A percentile compares a stretch with the other conserved stretches of the same genome.
phyloP scores from a whole-genome alignment of 202 grass and related monocot species.

The Elaeis oleifera region DNA sequence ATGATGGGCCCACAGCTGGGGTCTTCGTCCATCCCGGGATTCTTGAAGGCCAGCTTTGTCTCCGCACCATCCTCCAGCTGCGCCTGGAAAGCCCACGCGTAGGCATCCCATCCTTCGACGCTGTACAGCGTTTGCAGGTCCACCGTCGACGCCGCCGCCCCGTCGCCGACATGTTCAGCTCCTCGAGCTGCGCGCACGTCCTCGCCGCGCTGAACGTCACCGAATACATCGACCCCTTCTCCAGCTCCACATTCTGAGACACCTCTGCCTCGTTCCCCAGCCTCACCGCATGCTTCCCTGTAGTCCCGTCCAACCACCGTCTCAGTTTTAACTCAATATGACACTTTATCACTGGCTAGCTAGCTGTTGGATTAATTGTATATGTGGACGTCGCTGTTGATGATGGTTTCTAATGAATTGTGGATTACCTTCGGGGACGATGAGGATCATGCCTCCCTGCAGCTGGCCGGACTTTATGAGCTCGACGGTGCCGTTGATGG shows the following conservation, averaged over 20 bases:
- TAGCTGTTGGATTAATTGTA: too few relatives aligned
- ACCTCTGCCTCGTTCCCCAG: conserved; percentile 88
- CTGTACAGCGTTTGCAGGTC: conserved; percentile 95
- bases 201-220: conserved; percentile 91
- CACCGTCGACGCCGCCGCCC: conserved; percentile 47
- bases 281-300: conserved; percentile 72
- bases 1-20: conserved; percentile 93
- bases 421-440: conserved; percentile 78
- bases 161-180: conserved; percentile 64
- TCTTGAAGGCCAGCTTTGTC: conserved; percentile 61
- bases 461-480: conserved; percentile 76
- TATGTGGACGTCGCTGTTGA: background rate
- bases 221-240: conserved; percentile 72
- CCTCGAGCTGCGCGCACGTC: conserved; percentile 92
- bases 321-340: too few relatives aligned
- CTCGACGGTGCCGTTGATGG: conserved; percentile 84
- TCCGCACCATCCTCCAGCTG: conserved; percentile 38
- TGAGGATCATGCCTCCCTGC: conserved; percentile 97
- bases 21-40: conserved; percentile 98
- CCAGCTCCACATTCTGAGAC: conserved; percentile 58
- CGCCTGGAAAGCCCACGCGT: conserved; percentile 75
- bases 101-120: conserved; percentile 95
- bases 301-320: too few relatives aligned
- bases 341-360: too few relatives aligned
- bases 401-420: background rate